A percentile compares a stretch with the other conserved stretches of the same genome.
Evolutionary conservation across 2,329 filamentous ascomycete species (phyloP).

Genomic region (Fusarium nematophilum): DNA sequence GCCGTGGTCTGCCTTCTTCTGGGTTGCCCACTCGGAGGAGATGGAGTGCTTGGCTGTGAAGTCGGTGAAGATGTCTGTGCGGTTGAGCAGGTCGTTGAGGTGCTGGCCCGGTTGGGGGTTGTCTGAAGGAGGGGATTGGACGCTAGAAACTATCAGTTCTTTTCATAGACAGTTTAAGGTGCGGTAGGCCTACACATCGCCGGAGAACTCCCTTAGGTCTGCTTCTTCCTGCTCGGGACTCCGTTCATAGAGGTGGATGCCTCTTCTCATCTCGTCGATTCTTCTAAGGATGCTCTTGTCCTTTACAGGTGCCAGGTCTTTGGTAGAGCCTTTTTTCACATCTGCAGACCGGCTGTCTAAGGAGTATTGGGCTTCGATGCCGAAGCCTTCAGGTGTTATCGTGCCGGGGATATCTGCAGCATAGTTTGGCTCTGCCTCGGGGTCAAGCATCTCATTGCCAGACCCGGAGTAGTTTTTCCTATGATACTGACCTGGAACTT

Average conservation of each 20-base stretch:
- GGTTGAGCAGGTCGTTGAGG: neutral
- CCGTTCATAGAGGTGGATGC: neutral
- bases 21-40: neutral
- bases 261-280: conserved; percentile 3
- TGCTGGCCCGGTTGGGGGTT: neutral
- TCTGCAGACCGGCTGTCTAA: neutral
- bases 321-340: neutral
- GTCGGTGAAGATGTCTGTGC: conserved; percentile 1
- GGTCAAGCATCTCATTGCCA: neutral
- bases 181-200: neutral
- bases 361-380: neutral
- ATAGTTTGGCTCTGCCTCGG: conserved; percentile 5
- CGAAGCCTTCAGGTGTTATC: neutral
- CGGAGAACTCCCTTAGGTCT: conserved; percentile 5
- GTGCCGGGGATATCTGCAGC: neutral
- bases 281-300: neutral
- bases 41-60: conserved; percentile 2
- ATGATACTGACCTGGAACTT: neutral
- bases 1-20: neutral
- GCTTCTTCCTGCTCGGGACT: neutral
- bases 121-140: neutral
- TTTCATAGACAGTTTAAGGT: neutral
- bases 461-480: neutral
- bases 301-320: neutral
- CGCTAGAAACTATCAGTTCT: neutral